Evolutionary conservation across 352 stramenopile genomes (phyloP), one percentile per base, ranked within the genome.

Genomic region (Globisporangium heterothallicum): DNA sequence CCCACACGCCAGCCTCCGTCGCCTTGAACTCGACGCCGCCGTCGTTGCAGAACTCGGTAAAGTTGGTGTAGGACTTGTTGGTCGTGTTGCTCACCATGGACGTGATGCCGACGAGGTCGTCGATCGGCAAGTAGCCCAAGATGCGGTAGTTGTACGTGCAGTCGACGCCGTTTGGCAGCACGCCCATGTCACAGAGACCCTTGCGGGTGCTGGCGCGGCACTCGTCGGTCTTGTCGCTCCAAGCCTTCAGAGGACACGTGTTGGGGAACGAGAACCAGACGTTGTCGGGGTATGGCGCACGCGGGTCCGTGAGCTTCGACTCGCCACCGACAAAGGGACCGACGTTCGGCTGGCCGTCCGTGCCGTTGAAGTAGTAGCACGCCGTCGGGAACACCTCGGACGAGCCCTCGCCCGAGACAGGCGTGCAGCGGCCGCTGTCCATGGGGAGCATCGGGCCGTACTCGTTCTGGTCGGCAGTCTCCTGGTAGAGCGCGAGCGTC

Each of bases 71-170:
- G 27, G 51, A 49, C 38, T 81, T 47, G 38, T 49, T 61, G 19
- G 73, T 84, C 19, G 59, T 59, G 59, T 84, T 74, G 58, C 67
- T 86, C 27, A 55, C 49, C 64, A 86, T 80, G 19, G 67, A 69
- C 13, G 74, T 90, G 53, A 90, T 90, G 44, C 77, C 77, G 3
- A 90, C 79, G 7, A 90, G 61, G 60, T 90, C 79, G 49, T 88
- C 79, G 40, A 89, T 83, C n/a, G 58, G 57, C 19, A 89, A 44
- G 53, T 71, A 87, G 35, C 78, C 75, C 0, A 87, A 59, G 48
- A 89, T 66, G 42, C 70, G 68, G 74, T 87, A 89, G 21, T 63
- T 74, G 49, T 56, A 85, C n/a, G 72, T 82, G 54, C 74, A 85
- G 40, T 56, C 67, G 2, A 84, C 56, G 22, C 76, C 76, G 44